Conservation (phyloP, 1,139 yeast species). For the Magnusiomyces sp. region DNA sequence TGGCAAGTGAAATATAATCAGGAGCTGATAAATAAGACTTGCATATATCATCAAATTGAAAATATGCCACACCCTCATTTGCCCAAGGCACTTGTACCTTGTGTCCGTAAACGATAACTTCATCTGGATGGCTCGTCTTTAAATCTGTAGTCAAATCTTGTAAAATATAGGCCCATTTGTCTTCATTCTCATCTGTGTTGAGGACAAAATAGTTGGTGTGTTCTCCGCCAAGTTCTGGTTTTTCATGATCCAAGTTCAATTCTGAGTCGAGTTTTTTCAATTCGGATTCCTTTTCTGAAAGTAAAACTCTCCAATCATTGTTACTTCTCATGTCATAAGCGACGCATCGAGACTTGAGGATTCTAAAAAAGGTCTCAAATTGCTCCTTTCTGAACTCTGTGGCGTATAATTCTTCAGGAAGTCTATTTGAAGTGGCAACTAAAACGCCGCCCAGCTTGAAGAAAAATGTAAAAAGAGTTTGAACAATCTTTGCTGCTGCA, state of each 20-base stretch:
- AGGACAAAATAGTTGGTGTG: no score
- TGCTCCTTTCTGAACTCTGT: conserved; percentile 53
- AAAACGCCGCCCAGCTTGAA: conserved; percentile 67
- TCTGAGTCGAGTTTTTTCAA: conserved; percentile 2
- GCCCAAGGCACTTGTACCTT: conserved; percentile 41
- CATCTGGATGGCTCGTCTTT: conserved; percentile 24
- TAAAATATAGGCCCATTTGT: conserved; percentile 35
- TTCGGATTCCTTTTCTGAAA: conserved; percentile 26
- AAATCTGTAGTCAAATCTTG: conserved; percentile 20
- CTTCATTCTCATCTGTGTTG: conserved; percentile 21
- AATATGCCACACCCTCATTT: conserved; percentile 38
- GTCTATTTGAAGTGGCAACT: conserved; percentile 62
- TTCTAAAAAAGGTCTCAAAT: conserved; percentile 48
- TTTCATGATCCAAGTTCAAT: background rate
- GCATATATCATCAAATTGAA: conserved; percentile 51
- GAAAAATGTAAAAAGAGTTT: conserved; percentile 56
- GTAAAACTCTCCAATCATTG: conserved; percentile 46
- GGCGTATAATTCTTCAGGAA: conserved; percentile 60
- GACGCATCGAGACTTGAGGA: conserved; percentile 53
- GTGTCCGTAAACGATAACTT: conserved; percentile 50
- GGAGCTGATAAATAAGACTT: conserved; percentile 53
- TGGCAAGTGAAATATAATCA: conserved; percentile 61
- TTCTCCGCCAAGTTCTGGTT: conserved; percentile 6
- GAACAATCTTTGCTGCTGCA: conserved; percentile 62
- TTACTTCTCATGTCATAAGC: conserved; percentile 53